A percentile compares a stretch with the other conserved stretches of the same genome.
Evolutionary conservation across 495 filamentous ascomycete species (phyloP).

Genomic region (Trichoderma gamsii): DNA sequence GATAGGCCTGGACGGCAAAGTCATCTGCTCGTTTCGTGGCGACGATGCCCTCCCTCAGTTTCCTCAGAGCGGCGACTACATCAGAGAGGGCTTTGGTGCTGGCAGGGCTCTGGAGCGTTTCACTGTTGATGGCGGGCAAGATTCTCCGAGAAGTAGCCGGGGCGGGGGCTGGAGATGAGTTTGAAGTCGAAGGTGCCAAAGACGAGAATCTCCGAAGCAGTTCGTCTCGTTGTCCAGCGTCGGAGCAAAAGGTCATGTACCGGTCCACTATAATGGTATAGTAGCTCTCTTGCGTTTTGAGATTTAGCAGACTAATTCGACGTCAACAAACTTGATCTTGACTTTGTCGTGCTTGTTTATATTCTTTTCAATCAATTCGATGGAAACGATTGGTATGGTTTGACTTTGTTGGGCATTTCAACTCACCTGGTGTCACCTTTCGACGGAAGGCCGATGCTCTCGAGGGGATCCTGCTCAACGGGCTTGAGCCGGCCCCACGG

Average conservation of each 20-base stretch:
- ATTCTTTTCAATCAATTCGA: no score
- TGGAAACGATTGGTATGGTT: no score
- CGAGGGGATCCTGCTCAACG: slow-evolving; percentile 62
- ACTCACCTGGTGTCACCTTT: slow-evolving; percentile 74
- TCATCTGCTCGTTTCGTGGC: slow-evolving; percentile 61
- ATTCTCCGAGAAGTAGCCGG: slow-evolving; percentile 16
- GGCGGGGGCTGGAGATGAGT: slow-evolving; percentile 16
- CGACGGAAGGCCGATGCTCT: slow-evolving; percentile 73
- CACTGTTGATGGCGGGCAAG: slow-evolving; percentile 9
- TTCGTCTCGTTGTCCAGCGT: slow-evolving; percentile 55
- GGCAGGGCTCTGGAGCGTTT: slow-evolving; percentile 12
- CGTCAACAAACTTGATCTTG: slow-evolving; percentile 10
- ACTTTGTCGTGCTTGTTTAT: not conserved
- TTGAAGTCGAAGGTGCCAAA: slow-evolving; percentile 38
- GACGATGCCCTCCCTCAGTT: slow-evolving; percentile 82
- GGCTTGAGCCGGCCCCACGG: slow-evolving; percentile 68
- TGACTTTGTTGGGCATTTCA: not conserved
- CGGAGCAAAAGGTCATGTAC: slow-evolving; percentile 81
- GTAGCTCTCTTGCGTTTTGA: slow-evolving; percentile 72
- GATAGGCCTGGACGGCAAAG: slow-evolving; percentile 63
- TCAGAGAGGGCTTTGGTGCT: slow-evolving; percentile 37
- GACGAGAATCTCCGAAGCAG: slow-evolving; percentile 69
- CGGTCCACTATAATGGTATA: slow-evolving; percentile 78
- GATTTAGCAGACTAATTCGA: slow-evolving; percentile 59
- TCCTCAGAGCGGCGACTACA: slow-evolving; percentile 70